These are phyloP conservation scores for Uronychia binucleata DNA, from an alignment of 73 alveolate species.

Conservation along the genomic window DNA sequence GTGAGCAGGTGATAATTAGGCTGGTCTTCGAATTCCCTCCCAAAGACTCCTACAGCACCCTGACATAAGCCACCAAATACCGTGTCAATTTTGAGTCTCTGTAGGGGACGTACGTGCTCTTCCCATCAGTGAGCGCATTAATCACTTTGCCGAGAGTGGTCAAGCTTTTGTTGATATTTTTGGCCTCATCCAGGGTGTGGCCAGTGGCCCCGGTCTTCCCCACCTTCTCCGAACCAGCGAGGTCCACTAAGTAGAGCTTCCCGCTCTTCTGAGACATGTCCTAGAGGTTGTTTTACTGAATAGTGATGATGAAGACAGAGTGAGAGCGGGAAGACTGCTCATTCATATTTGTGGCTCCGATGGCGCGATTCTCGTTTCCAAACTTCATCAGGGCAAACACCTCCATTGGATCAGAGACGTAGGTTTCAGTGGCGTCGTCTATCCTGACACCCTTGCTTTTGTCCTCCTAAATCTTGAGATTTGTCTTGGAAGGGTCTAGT, in stretches of 20 bases:
- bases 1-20: conserved; percentile 82
- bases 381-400: conserved; percentile 91
- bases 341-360: conserved; percentile 82
- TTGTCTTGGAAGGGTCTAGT: conserved; percentile 82
- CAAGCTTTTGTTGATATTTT: conserved; percentile 71
- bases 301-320: conserved; percentile 78
- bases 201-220: conserved; percentile 88
- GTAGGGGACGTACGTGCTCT: conserved; percentile 71
- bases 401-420: conserved; percentile 85
- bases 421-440: conserved; percentile 91
- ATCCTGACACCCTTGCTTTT: conserved; percentile 94
- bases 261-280: conserved; percentile 76
- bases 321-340: conserved; percentile 90
- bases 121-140: conserved; percentile 76
- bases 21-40: conserved; percentile 92
- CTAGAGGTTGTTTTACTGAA: conserved; percentile 70
- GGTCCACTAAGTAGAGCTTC: conserved; percentile 83
- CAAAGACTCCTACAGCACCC: conserved; percentile 77
- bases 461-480: conserved; percentile 89
- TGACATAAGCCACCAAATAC: too few species aligned
- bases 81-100: conserved; percentile 86
- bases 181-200: conserved; percentile 79
- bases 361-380: conserved; percentile 83
- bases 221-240: conserved; percentile 93
- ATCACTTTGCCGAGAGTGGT: conserved; percentile 76